phyloP scores from a whole-genome alignment of 192 early-diverging fungal genomes.

The Rhizoclosmatium sp. region DNA sequence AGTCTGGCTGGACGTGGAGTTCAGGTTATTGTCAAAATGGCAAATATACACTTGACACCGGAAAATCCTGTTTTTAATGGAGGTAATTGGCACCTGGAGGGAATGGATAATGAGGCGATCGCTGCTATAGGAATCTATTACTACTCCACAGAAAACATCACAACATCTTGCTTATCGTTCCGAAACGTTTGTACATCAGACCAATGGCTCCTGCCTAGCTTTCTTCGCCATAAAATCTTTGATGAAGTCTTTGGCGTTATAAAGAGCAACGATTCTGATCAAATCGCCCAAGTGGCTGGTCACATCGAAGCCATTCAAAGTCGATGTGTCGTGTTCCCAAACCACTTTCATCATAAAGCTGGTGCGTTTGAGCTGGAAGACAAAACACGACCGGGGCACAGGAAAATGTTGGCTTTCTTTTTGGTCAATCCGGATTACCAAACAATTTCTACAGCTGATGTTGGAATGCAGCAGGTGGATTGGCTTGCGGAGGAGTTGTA shows the following conservation, averaged over 20 bases:
- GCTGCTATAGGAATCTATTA: slow-evolving; percentile 79
- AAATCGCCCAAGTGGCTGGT: slow-evolving; percentile 4
- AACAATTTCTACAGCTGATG: slow-evolving; percentile 6
- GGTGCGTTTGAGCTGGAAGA: slow-evolving; percentile 68
- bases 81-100: slow-evolving; percentile 76
- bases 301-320: slow-evolving; percentile 47
- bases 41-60: slow-evolving; percentile 71
- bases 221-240: slow-evolving; percentile 31
- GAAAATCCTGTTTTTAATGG: slow-evolving; percentile 65
- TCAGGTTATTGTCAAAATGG: slow-evolving; percentile 77
- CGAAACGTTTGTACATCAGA: slow-evolving; percentile 35
- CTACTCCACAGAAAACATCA: slow-evolving; percentile 75
- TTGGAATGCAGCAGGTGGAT: slow-evolving; percentile 28
- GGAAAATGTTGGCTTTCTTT: slow-evolving; percentile 77
- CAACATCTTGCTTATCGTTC: slow-evolving; percentile 66
- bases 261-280: slow-evolving; percentile 8
- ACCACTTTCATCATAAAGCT: slow-evolving; percentile 74
- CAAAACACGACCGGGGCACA: slow-evolving; percentile 64
- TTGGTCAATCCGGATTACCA: slow-evolving; percentile 66
- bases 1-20: slow-evolving; percentile 46
- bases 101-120: slow-evolving; percentile 74
- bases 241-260: slow-evolving; percentile 38
- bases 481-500: slow-evolving; percentile 25
- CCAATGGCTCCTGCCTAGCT: slow-evolving; percentile 33
- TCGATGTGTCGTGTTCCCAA: slow-evolving; percentile 76